A percentile compares a stretch with the other conserved stretches of the same genome.
These are phyloP conservation scores for Myxozyma melibiosi DNA, from an alignment of 805 yeast species.

Conservation along the genomic window DNA sequence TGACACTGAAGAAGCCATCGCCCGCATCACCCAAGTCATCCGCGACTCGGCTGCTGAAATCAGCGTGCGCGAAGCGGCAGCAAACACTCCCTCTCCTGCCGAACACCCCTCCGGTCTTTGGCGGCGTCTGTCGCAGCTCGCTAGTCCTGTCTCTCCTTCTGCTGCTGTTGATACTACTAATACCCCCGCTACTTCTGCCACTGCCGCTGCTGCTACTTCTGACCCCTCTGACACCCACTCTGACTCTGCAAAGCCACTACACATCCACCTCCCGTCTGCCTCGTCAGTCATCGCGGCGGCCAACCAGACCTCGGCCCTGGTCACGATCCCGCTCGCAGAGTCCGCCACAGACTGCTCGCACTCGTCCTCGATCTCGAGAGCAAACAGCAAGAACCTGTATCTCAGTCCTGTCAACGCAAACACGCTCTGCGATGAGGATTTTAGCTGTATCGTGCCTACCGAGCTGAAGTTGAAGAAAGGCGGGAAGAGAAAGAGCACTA, in stretches of 20 bases:
- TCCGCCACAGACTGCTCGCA: neutral
- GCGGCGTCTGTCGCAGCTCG: constrained; percentile 10
- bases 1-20: constrained; percentile 25
- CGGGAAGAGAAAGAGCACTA: neutral
- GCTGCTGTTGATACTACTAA: neutral
- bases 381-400: neutral
- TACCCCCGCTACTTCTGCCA: neutral
- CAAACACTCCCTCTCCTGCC: neutral
- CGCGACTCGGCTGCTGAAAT: constrained; percentile 12
- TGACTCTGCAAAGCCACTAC: no score
- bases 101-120: constrained; percentile 1
- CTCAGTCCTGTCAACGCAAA: constrained; percentile 10
- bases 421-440: constrained; percentile 8
- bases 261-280: neutral
- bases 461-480: neutral
- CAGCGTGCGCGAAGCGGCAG: constrained; percentile 5
- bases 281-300: constrained; percentile 12
- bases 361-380: neutral
- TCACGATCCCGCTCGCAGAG: constrained; percentile 21
- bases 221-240: no score
- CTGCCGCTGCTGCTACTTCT: no score
- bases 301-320: constrained; percentile 16
- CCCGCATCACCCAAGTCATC: constrained; percentile 8
- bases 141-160: neutral
- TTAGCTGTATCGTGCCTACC: neutral